Base-by-base conservation (phyloP, 352 stramenopile species). In the Phytophthora pluvialis region DNA sequence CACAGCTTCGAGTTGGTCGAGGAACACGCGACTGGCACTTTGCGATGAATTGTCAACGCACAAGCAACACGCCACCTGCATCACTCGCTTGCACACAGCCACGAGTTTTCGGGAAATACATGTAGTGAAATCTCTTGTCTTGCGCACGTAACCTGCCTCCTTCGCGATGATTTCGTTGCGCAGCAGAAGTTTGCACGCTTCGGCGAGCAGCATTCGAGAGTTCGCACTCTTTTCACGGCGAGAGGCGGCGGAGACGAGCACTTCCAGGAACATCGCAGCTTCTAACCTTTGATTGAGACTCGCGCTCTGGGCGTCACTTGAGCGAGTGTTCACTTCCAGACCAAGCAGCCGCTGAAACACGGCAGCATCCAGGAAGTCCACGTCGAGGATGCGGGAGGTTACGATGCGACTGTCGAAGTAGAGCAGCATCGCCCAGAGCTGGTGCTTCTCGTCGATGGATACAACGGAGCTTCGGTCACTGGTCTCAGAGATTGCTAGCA, bases 1-100 rank as follows among this genome's bases (percentile, higher is more conserved):
- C 3, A 62, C 60, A 0, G 45, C 28, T 40, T 67, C 47, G 1
- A 84, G 50, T 1, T 51, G 53, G 13, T 51, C 52, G 5, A 73
- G 36, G 33, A 81, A 72, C 1, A 51, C 60, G 1, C 48, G 43
- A 60, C 72, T 60, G 13, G 64, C 12, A 38, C 31, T 54, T 26
- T 74, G 63, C 15, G 73, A 60, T 5, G 64, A 59, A 35, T 64
- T 73, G 28, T 83, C 75, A 0, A 75, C 44, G 35, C 54, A 70
- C 15, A 83, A 16, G 35, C 69, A 83, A 43, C 72, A 83, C 9
- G 74, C 51, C 3, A 81, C 40, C 48, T 81, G 75, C 26, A 84
- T 60, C 1, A 75, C 26, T 12, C 75, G 73, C 33, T 81, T 84
- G 9, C 69, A 60, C 8, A 67, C 59, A 5, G 65, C 65, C 21